Percentiles rank a stretch among this genome's conserved stretches.
Conservation (phyloP, 2,329 filamentous ascomycete species). For the Penicillium crustosum region DNA sequence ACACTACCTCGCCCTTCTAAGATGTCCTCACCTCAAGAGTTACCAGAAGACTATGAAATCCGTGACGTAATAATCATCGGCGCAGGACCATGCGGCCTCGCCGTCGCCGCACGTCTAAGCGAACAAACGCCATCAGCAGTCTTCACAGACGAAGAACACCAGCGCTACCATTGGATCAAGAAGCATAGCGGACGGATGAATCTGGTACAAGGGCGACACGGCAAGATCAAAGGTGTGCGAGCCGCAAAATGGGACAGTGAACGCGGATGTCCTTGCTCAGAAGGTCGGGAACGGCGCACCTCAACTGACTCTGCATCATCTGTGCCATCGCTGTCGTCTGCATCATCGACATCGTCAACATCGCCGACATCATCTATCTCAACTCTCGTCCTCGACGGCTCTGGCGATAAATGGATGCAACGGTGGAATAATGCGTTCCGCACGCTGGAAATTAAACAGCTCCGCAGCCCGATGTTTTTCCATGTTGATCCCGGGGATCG, state of each 20-base stretch:
- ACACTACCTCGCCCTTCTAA: background rate
- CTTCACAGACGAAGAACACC: conserved; percentile 80
- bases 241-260: conserved; percentile 30
- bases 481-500: conserved; percentile 74
- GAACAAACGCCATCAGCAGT: conserved; percentile 74
- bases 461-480: conserved; percentile 81
- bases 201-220: conserved; percentile 39
- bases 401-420: conserved; percentile 64
- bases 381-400: conserved; percentile 67
- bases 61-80: conserved; percentile 70
- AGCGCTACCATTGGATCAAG: conserved; percentile 75
- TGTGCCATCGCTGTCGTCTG: conserved; percentile 21
- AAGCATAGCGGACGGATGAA: conserved; percentile 61
- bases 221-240: conserved; percentile 30
- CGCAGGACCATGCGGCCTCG: conserved; percentile 72
- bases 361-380: conserved; percentile 29
- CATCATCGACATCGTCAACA: conserved; percentile 16
- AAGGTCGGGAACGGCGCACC: conserved; percentile 10
- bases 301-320: conserved; percentile 23
- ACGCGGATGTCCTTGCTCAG: conserved; percentile 9
- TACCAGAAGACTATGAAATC: conserved; percentile 16
- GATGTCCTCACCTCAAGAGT: conserved; percentile 10
- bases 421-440: conserved; percentile 70
- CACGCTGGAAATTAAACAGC: conserved; percentile 66
- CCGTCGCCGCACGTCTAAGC: conserved; percentile 68